These are phyloP conservation scores for Infundibulicybe gibba DNA, from an alignment of 768 basidiomycete species.

Conservation along the genomic window DNA sequence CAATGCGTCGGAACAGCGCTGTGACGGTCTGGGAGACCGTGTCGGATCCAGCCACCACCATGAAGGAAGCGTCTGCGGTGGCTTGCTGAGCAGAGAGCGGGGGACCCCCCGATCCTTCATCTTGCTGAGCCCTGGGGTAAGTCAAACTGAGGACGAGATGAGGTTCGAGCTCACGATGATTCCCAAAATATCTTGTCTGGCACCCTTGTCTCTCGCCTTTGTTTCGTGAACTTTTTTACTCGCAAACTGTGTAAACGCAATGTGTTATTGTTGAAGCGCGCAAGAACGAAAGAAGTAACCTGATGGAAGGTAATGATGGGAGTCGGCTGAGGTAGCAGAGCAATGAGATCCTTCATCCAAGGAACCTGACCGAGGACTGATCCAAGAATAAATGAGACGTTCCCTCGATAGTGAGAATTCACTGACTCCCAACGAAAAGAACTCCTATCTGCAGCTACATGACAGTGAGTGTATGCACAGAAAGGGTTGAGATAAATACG, in stretches of 20 bases:
- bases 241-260: background rate
- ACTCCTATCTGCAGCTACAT: background rate
- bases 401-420: too few species aligned
- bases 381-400: background rate
- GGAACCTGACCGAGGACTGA: constrained; percentile 6
- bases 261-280: background rate
- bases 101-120: too few species aligned
- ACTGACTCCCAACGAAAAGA: constrained; percentile 3
- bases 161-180: constrained; percentile 1
- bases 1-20: constrained; percentile 3
- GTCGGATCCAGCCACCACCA: constrained; percentile 5
- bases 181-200: constrained; percentile 5
- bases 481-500: background rate
- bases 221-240: background rate
- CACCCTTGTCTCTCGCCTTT: background rate
- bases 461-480: background rate
- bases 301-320: constrained; percentile 3
- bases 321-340: too few species aligned
- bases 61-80: too few species aligned
- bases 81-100: too few species aligned
- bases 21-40: constrained; percentile 2
- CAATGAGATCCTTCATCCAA: constrained; percentile 4
- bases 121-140: constrained; percentile 1
- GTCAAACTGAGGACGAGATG: too few species aligned
- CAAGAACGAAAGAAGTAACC: background rate